Percentiles rank a stretch among this genome's conserved stretches.
Conservation (phyloP, 768 basidiomycete species). For the Tulasnella sp. region DNA sequence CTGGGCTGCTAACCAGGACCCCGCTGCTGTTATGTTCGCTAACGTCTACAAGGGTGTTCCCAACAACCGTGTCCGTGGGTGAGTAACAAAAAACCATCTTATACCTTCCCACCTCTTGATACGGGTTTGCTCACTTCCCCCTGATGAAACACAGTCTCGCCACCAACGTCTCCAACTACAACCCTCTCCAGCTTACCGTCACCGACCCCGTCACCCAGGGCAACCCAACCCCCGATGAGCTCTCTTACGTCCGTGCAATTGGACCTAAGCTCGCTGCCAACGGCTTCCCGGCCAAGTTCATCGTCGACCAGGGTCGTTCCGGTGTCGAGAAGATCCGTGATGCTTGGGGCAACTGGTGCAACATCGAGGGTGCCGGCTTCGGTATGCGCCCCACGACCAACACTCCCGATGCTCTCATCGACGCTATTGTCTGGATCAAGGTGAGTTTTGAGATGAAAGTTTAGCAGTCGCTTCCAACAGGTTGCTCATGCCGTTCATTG, state of each 20-base stretch:
- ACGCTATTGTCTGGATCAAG: conserved; percentile 59
- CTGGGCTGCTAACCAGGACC: conserved; percentile 56
- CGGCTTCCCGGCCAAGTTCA: conserved; percentile 44
- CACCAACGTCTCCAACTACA: conserved; percentile 46
- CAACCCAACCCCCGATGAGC: conserved; percentile 44
- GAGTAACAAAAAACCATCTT: too few species aligned
- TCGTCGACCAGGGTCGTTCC: conserved; percentile 63
- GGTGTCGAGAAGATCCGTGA: conserved; percentile 59
- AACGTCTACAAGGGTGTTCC: conserved; percentile 50
- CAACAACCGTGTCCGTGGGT: conserved; percentile 51
- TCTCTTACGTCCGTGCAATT: conserved; percentile 36
- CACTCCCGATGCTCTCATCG: conserved; percentile 53
- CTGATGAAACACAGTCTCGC: conserved; percentile 44
- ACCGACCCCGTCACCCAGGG: conserved; percentile 61
- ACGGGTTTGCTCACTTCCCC: too few species aligned
- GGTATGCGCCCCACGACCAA: conserved; percentile 53
- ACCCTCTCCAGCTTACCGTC: conserved; percentile 42
- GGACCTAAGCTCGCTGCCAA: conserved; percentile 35
- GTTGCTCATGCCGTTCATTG: too few species aligned
- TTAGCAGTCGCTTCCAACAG: too few species aligned
- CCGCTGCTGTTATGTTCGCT: conserved; percentile 54
- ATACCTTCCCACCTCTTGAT: too few species aligned
- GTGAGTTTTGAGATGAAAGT: too few species aligned
- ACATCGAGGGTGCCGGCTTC: conserved; percentile 60
- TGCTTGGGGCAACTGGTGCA: conserved; percentile 66